These are phyloP conservation scores for Aspergillus sp. DNA, from an alignment of 2,329 filamentous ascomycete genomes.

Conservation along the genomic window DNA sequence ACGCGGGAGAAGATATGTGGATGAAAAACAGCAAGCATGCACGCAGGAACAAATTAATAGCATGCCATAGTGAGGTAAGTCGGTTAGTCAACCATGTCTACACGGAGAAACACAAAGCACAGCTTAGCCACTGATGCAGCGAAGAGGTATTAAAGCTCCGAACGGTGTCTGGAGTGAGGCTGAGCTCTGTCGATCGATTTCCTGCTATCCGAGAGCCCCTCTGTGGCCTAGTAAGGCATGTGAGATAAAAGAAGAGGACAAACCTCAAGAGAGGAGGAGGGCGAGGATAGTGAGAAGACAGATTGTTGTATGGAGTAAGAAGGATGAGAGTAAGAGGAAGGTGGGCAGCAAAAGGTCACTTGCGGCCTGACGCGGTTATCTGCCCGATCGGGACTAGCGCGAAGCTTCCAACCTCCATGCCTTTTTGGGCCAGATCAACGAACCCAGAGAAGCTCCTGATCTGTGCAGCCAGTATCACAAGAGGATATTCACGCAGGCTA, in stretches of 20 bases:
- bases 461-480: too few species aligned
- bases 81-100: conserved; percentile 21
- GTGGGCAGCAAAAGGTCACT: conserved; percentile 16
- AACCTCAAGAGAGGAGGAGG: too few species aligned
- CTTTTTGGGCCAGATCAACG: too few species aligned
- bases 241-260: too few species aligned
- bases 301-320: not conserved
- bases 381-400: conserved; percentile 22
- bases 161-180: not conserved
- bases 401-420: not conserved
- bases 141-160: not conserved
- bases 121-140: not conserved
- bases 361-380: conserved; percentile 22
- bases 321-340: conserved; percentile 5
- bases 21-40: not conserved
- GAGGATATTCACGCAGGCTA: too few species aligned
- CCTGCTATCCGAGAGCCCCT: not conserved
- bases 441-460: too few species aligned
- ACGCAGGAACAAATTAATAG: not conserved
- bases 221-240: not conserved
- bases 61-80: conserved; percentile 1
- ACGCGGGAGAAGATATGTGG: not conserved
- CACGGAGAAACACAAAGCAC: conserved; percentile 7
- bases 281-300: not conserved
- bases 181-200: not conserved